Evolutionary conservation across 2,329 filamentous ascomycete species (phyloP), one percentile per base, ranked within the genome.

Genomic region (Periconia sp.): DNA sequence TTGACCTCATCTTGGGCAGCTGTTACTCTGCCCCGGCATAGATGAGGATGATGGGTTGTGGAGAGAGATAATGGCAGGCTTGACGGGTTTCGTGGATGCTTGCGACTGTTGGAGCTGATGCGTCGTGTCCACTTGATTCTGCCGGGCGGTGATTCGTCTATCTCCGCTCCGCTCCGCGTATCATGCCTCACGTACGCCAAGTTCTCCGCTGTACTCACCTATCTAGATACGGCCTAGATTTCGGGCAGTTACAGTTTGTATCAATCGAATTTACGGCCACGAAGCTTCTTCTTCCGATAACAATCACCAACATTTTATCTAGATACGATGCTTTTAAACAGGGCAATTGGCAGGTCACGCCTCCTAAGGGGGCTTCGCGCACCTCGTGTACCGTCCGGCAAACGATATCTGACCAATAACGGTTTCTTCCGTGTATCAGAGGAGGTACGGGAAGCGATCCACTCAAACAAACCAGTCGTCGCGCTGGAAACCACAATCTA

Each of bases 401-500:
- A 65, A 48, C 64, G 69, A 18, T 53, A 57, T 44, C 55, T 72
- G 52, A 70, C 70, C 33, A 72, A 73, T 56, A 76, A 74, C 73
- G 74, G 68, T 74, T 91, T 77, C 55, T 81, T 95, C 52, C 82
- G 81, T 49, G 80, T 96, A 41, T 92, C 91, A 1, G 88, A 93
- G 47, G 93, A 97, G 74, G 88, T 99, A 13, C 79, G 81, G 49
- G 85, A 91, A 69, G 93, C 92, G 40, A 74, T 97, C 45, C 80
- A 84, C 41, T 83, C 85, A 13, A 86, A 87, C 52, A 87, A 85
- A 65, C 93, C 94, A 0, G 87, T 99, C 3, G 92, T 99, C 11
- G 94, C 93, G 15, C 82, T 99, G 5, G 94, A 99, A 75, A 92
- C 91, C 1, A 96, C 94, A 5, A 97, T 99, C 63, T 97, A 99